Base-by-base conservation (phyloP, 148 eudicot genomes). In the Cornus florida region DNA sequence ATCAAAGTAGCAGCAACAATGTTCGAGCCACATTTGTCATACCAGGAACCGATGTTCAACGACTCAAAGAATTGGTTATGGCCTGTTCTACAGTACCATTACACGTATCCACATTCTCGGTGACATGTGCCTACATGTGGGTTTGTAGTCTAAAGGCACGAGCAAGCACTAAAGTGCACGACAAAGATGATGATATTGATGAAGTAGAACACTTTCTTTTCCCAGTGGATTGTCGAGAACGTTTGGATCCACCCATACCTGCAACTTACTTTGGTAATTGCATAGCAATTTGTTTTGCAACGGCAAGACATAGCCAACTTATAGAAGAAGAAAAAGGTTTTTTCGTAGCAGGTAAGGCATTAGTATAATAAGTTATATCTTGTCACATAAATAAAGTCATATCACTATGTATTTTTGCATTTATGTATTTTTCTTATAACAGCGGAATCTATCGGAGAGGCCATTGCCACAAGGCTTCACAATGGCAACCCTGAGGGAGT, bases 221-320 rank as follows among this genome's bases (percentile, higher is more conserved):
- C 10, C 46, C 46, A 0, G 77, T 35, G 0, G 83, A 84, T 73
- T 50, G 70, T 19, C 74, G 83, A 39, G 78, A 35, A 0, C 78
- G 86, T 6, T 2, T 31, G 6, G 56, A 76, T 20, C 87, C 87
- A 6, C 87, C 84, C 0, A 22, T 75, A 33, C 84, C 87, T 0
- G 24, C 33, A 5, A 64, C 69, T 11, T 81, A 84, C 59, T 84
- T 39, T 39, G 43, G 43, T 39, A 39, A 39, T 39, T 39, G 43
- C 43, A 39, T 39, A 39, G 5, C 43, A 81, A 19, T 60, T 33
- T 6, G 46, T 59, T 23, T 56, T 16, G 48, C 76, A 13, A 35
- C 13, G 16, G 38, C 38, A 11, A 79, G 35, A 65, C 69, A 50
- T 2, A 7, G 22, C 7, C 24, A 46, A 7, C 20, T 84, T 19